Conservation (phyloP, 1,284 basidiomycete genomes). For the Leucoagaricus sp. region DNA sequence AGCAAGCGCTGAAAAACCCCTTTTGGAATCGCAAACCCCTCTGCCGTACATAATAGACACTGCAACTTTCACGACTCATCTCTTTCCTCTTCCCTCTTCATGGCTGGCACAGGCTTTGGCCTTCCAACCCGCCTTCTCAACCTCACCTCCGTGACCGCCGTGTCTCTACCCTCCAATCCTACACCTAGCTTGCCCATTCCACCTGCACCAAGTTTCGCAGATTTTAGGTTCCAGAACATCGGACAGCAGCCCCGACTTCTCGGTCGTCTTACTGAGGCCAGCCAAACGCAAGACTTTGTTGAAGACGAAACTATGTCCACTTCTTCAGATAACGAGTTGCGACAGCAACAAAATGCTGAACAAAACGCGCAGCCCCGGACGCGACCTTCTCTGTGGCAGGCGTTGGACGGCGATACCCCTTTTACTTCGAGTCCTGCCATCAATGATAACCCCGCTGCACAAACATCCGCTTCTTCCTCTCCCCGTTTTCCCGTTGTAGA, state of each 20-base stretch:
- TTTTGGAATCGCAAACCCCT: background rate
- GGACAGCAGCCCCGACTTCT: conserved; percentile 12
- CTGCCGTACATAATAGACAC: background rate
- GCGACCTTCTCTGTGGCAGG: background rate
- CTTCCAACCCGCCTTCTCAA: background rate
- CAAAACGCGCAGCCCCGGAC: background rate
- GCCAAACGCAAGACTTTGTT: background rate
- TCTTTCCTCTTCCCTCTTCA: background rate
- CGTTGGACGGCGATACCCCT: background rate
- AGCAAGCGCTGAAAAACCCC: background rate
- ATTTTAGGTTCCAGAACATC: conserved; percentile 13
- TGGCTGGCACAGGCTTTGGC: conserved; percentile 7
- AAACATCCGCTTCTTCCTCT: background rate
- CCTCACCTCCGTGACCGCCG: background rate
- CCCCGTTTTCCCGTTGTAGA: background rate
- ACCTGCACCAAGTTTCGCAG: conserved; percentile 11
- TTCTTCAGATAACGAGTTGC: background rate
- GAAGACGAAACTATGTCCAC: conserved; percentile 5
- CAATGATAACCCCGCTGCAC: background rate
- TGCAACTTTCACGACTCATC: background rate
- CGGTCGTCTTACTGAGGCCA: conserved; percentile 10
- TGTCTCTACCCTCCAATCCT: background rate
- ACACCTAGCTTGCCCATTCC: background rate
- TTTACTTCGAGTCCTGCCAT: background rate
- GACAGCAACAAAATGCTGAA: background rate